Percentiles rank a stretch among this genome's conserved stretches.
phyloP scores from a whole-genome alignment of 1,284 basidiomycete species.

The Trametes polyzona region DNA sequence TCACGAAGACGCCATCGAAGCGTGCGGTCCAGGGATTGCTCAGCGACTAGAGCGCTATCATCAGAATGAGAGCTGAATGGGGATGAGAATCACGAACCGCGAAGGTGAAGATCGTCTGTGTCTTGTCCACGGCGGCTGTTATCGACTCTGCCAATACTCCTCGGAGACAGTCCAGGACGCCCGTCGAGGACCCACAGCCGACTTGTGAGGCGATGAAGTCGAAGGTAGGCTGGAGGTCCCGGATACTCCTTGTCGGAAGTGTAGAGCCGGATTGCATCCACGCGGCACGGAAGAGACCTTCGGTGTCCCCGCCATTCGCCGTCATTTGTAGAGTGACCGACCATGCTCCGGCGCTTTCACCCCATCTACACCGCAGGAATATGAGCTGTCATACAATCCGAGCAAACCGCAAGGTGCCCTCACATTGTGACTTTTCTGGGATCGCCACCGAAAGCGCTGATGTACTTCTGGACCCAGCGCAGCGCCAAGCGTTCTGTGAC shows the following conservation, averaged over 20 bases:
- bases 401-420: too few relatives aligned
- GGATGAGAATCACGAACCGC: too few relatives aligned
- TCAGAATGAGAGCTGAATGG: too few relatives aligned
- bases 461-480: constrained; percentile 58
- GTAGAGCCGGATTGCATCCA: constrained; percentile 44
- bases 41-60: background rate
- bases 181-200: constrained; percentile 30
- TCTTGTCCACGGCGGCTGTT: constrained; percentile 33
- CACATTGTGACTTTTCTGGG: constrained; percentile 37
- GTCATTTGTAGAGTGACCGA: constrained; percentile 40
- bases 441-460: constrained; percentile 66
- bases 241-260: constrained; percentile 35
- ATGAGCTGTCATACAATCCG: too few relatives aligned
- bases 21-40: constrained; percentile 41
- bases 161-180: constrained; percentile 39
- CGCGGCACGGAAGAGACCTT: constrained; percentile 40
- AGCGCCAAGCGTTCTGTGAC: constrained; percentile 31
- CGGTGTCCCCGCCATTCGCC: constrained; percentile 36
- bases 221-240: constrained; percentile 39
- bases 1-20: constrained; percentile 44
- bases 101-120: too few relatives aligned
- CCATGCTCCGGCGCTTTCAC: constrained; percentile 47
- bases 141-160: constrained; percentile 34
- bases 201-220: constrained; percentile 37
- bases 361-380: too few relatives aligned